Evolutionary conservation across 2,329 filamentous ascomycete species (phyloP).

Genomic region (Claviceps capensis): DNA sequence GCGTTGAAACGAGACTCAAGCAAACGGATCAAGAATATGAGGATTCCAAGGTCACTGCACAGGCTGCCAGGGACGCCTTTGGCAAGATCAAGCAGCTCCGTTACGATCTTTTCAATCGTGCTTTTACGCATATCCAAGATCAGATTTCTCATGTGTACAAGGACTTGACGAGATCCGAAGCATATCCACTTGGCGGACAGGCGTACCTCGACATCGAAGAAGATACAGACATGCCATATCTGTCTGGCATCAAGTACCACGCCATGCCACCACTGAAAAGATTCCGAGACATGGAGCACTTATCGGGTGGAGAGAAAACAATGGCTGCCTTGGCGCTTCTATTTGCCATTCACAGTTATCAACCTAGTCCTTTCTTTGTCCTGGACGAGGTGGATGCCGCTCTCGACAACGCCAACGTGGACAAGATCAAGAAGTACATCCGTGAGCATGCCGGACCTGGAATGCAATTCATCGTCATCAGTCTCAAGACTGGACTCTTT

Average conservation of each 20-base stretch:
- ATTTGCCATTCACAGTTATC: slow-evolving; percentile 93
- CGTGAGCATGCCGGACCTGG: slow-evolving; percentile 85
- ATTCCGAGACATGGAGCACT: slow-evolving; percentile 97
- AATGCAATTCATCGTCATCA: slow-evolving; percentile 99
- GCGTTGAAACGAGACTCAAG: slow-evolving; percentile 69
- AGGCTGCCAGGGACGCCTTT: slow-evolving; percentile 69
- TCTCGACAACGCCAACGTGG: slow-evolving; percentile 94
- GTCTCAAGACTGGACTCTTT: slow-evolving; percentile 87
- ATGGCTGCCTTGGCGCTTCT: slow-evolving; percentile 95
- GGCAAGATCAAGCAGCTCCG: slow-evolving; percentile 69
- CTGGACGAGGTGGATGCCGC: slow-evolving; percentile 96
- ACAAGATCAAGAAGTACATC: slow-evolving; percentile 93
- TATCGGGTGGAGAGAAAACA: slow-evolving; percentile 95
- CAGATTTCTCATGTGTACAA: slow-evolving; percentile 92
- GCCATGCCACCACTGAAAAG: slow-evolving; percentile 97
- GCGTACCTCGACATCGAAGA: slow-evolving; percentile 84
- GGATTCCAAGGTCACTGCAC: slow-evolving; percentile 61
- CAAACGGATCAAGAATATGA: slow-evolving; percentile 84
- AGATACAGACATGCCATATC: slow-evolving; percentile 90
- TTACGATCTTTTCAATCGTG: slow-evolving; percentile 86
- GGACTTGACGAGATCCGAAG: slow-evolving; percentile 77
- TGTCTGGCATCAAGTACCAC: slow-evolving; percentile 94
- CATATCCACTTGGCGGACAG: slow-evolving; percentile 86
- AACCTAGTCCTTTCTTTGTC: slow-evolving; percentile 93
- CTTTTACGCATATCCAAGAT: slow-evolving; percentile 87